These are phyloP conservation scores for Crucihimalaya himalaica DNA, from an alignment of 345 rosid genomes.

Conservation along the genomic window DNA sequence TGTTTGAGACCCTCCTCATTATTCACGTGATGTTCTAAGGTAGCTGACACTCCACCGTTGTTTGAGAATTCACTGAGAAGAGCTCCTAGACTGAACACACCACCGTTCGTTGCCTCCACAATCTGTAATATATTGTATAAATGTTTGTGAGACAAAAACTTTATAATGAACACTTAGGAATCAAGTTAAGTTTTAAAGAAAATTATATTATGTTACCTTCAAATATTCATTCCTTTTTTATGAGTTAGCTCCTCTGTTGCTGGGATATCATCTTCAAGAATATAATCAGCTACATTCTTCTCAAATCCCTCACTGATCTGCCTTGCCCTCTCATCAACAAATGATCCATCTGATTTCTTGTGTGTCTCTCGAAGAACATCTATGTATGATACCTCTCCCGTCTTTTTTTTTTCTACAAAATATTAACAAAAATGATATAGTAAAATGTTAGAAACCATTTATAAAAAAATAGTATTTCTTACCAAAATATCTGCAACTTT, in stretches of 20 bases:
- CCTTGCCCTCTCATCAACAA: conserved; percentile 4
- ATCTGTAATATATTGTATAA: background rate
- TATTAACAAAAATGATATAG: background rate
- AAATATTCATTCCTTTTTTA: background rate
- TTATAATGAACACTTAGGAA: background rate
- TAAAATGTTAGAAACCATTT: background rate
- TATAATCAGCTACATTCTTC: background rate
- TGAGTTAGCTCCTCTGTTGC: background rate
- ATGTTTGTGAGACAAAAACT: background rate
- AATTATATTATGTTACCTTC: background rate
- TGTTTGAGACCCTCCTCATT: too few species aligned
- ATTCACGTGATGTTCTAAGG: background rate
- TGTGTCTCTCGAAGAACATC: background rate
- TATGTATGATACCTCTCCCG: background rate
- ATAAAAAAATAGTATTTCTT: background rate
- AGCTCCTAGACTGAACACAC: background rate
- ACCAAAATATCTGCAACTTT: conserved; percentile 1
- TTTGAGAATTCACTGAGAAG: background rate
- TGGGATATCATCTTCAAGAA: background rate
- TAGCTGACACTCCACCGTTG: background rate
- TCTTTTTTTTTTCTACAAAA: background rate
- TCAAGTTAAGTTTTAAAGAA: background rate
- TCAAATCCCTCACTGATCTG: background rate
- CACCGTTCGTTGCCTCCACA: background rate
- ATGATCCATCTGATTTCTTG: background rate